Evolutionary conservation across 306 rosid species (phyloP).

Genomic region (Begonia fuchsioides): DNA sequence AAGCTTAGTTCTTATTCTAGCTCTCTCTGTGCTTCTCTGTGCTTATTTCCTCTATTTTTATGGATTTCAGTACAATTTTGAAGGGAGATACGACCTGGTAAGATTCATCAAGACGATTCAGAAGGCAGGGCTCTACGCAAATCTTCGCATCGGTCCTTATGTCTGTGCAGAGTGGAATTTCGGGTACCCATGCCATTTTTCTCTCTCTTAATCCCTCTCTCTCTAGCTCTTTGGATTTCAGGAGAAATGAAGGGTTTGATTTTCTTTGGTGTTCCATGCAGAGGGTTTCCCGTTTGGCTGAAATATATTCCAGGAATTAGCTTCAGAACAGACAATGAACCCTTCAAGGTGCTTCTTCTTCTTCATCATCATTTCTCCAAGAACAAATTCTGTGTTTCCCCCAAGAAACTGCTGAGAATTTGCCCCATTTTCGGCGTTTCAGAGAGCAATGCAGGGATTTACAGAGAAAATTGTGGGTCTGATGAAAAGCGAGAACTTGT

Average conservation of each 20-base stretch:
- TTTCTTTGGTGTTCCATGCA: constrained; percentile 14
- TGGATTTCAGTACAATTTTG: constrained; percentile 69
- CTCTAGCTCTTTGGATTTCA: too few species aligned
- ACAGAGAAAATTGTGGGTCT: constrained; percentile 86
- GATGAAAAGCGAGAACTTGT: constrained; percentile 82
- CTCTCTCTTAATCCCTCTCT: too few species aligned
- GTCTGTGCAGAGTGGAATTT: constrained; percentile 99
- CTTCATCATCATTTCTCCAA: neutral
- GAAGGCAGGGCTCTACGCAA: constrained; percentile 87
- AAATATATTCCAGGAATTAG: constrained; percentile 95
- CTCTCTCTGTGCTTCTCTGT: too few species aligned
- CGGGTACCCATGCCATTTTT: constrained; percentile 38
- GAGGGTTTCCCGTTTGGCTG: constrained; percentile 99
- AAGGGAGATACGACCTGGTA: constrained; percentile 82
- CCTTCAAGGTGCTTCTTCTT: constrained; percentile 59
- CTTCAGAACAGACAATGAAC: constrained; percentile 96
- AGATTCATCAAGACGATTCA: constrained; percentile 77
- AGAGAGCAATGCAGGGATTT: constrained; percentile 95
- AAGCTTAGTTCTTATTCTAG: too few species aligned
- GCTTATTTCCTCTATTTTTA: constrained; percentile 1
- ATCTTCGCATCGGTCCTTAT: constrained; percentile 95
- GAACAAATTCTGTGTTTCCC: neutral
- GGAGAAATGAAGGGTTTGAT: neutral
- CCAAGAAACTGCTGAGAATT: neutral
- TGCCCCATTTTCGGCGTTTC: constrained; percentile 18